These are phyloP conservation scores for Sporothrix pseudoabietina DNA, from an alignment of 2,329 filamentous ascomycete genomes.

Conservation along the genomic window DNA sequence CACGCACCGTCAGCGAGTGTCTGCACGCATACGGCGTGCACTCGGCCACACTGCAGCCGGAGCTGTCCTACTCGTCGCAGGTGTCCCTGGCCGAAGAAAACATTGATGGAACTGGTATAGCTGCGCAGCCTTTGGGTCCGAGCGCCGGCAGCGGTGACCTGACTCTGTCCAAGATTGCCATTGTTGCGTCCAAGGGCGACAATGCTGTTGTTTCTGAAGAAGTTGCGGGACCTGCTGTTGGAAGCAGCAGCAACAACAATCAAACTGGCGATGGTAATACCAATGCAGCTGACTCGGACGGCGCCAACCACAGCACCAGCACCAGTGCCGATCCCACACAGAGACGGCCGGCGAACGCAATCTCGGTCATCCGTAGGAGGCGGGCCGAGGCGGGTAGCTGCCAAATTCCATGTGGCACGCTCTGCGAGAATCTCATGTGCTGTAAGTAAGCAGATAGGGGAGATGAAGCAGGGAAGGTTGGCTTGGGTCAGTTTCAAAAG, in stretches of 20 bases:
- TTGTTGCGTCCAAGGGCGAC: neutral
- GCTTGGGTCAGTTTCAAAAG: neutral
- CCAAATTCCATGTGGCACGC: constrained; percentile 54
- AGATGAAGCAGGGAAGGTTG: neutral
- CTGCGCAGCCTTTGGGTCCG: neutral
- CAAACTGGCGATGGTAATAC: neutral
- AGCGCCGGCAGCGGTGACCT: neutral
- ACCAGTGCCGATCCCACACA: constrained; percentile 2
- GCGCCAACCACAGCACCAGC: neutral
- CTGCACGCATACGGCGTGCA: constrained; percentile 75
- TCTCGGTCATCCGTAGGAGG: constrained; percentile 36
- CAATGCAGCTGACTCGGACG: neutral
- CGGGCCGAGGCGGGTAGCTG: constrained; percentile 45
- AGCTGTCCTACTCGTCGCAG: constrained; percentile 42
- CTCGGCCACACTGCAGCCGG: constrained; percentile 70
- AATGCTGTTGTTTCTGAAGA: neutral
- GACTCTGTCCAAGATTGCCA: neutral
- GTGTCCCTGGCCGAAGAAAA: neutral
- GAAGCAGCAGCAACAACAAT: neutral
- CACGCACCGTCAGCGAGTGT: constrained; percentile 66
- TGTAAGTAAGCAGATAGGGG: constrained; percentile 41
- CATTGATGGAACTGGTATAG: neutral
- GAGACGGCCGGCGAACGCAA: constrained; percentile 23
- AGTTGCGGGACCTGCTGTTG: neutral
- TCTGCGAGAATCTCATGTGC: constrained; percentile 57